Evolutionary conservation across 1,284 basidiomycete species (phyloP).

Genomic region (Cutaneotrichosporon cyanovorans): DNA sequence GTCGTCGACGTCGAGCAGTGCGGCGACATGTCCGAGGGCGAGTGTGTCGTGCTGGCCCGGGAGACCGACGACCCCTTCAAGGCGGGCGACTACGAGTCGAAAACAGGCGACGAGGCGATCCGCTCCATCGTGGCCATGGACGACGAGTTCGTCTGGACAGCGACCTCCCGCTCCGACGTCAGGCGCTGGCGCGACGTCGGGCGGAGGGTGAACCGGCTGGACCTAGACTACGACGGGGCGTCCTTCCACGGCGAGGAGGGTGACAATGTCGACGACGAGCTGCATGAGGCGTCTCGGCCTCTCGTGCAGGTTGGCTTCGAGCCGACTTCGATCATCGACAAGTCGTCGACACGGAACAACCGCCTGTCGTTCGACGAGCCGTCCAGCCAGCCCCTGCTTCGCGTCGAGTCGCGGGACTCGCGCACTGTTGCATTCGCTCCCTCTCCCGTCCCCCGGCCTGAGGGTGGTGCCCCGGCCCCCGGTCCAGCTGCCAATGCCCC

Average conservation of each 20-base stretch:
- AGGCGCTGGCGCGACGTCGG: slow-evolving; percentile 66
- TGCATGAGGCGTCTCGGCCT: slow-evolving; percentile 6
- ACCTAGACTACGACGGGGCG: slow-evolving; percentile 43
- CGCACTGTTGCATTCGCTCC: slow-evolving; percentile 38
- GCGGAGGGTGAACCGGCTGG: slow-evolving; percentile 53
- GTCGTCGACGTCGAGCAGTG: slow-evolving; percentile 80
- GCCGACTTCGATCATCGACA: slow-evolving; percentile 17
- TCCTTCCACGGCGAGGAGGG: slow-evolving; percentile 15
- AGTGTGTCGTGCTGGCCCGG: slow-evolving; percentile 75
- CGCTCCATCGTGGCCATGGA: slow-evolving; percentile 77
- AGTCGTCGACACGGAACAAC: slow-evolving; percentile 20
- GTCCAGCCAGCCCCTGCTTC: slow-evolving; percentile 11
- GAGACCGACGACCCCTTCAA: slow-evolving; percentile 47
- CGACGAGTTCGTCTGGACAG: slow-evolving; percentile 84
- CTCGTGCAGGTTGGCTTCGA: slow-evolving; percentile 14
- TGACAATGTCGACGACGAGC: background rate
- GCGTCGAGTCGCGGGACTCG: slow-evolving; percentile 28
- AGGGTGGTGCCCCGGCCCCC: background rate
- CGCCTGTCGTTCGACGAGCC: slow-evolving; percentile 17
- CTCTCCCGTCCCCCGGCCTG: slow-evolving; percentile 12
- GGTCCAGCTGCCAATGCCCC: too few relatives aligned
- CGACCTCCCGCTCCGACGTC: slow-evolving; percentile 70
- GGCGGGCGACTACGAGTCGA: slow-evolving; percentile 31
- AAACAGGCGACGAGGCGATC: slow-evolving; percentile 59
- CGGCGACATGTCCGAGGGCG: slow-evolving; percentile 72